Percentiles rank a stretch among this genome's conserved stretches.
Conservation (phyloP, 257 asterid species). For the Gentiana macrophylla region DNA sequence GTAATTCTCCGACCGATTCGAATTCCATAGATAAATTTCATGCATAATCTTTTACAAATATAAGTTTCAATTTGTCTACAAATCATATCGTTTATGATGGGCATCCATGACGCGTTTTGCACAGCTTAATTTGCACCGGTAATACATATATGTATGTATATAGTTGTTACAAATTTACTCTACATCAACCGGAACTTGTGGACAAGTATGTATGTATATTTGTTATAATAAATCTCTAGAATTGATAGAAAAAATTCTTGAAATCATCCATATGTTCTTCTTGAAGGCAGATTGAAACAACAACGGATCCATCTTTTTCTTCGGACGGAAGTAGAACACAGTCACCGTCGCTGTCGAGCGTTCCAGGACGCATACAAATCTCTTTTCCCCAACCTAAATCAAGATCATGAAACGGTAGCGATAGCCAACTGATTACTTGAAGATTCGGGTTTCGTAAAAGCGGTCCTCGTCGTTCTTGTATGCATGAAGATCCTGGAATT, state of each 20-base stretch:
- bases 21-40: too few relatives aligned
- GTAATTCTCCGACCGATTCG: too few relatives aligned
- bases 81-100: too few relatives aligned
- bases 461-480: not conserved
- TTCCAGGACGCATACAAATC: not conserved
- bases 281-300: not conserved
- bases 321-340: not conserved
- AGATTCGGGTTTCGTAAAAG: slow-evolving; percentile 1
- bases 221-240: too few relatives aligned
- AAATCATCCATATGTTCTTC: not conserved
- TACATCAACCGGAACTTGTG: too few relatives aligned
- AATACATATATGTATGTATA: too few relatives aligned
- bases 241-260: not conserved
- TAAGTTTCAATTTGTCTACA: too few relatives aligned
- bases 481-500: not conserved
- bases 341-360: not conserved
- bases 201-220: too few relatives aligned
- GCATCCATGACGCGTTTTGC: too few relatives aligned
- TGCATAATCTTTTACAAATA: too few relatives aligned
- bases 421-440: not conserved
- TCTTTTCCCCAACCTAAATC: slow-evolving; percentile 5
- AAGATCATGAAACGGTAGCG: not conserved
- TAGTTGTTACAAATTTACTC: too few relatives aligned
- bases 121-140: too few relatives aligned
- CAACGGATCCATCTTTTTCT: not conserved